Evolutionary conservation across 768 basidiomycete genomes (phyloP).

Genomic region (Naganishia antarctica): DNA sequence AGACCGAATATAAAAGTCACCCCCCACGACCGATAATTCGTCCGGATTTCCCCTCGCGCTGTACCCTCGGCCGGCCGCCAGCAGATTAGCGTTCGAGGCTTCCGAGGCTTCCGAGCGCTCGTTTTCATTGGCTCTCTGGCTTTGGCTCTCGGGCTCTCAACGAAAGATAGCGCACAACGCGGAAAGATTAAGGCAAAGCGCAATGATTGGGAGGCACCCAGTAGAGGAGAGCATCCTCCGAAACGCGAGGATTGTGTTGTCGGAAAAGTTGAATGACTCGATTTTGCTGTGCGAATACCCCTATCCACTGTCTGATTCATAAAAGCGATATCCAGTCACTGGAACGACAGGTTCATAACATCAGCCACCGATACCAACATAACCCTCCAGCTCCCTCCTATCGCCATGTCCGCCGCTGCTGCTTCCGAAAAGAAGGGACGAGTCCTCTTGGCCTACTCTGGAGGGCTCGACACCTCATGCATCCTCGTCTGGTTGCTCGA

Average conservation of each 20-base stretch:
- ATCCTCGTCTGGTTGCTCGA: slow-evolving; percentile 99
- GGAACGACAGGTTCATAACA: background rate
- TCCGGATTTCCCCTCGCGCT: no score
- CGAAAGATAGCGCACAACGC: background rate
- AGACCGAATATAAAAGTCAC: no score
- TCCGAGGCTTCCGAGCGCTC: slow-evolving; percentile 9
- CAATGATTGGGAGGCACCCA: no score
- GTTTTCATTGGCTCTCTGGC: background rate
- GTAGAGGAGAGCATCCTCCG: no score
- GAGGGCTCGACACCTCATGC: slow-evolving; percentile 96
- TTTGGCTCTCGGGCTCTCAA: no score
- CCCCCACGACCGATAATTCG: no score
- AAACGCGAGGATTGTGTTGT: background rate
- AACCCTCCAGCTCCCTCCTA: background rate
- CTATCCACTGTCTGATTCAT: background rate
- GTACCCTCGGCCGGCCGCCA: background rate
- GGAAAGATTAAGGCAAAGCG: no score
- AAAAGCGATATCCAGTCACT: background rate
- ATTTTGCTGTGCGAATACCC: background rate
- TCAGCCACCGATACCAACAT: background rate
- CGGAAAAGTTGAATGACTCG: background rate
- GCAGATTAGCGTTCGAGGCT: background rate
- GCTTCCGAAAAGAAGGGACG: slow-evolving; percentile 59
- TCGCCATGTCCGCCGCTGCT: slow-evolving; percentile 28
- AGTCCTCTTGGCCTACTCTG: slow-evolving; percentile 95